Evolutionary conservation across 2,329 filamentous ascomycete species (phyloP).

Genomic region (Aspergillus novoparasiticus): DNA sequence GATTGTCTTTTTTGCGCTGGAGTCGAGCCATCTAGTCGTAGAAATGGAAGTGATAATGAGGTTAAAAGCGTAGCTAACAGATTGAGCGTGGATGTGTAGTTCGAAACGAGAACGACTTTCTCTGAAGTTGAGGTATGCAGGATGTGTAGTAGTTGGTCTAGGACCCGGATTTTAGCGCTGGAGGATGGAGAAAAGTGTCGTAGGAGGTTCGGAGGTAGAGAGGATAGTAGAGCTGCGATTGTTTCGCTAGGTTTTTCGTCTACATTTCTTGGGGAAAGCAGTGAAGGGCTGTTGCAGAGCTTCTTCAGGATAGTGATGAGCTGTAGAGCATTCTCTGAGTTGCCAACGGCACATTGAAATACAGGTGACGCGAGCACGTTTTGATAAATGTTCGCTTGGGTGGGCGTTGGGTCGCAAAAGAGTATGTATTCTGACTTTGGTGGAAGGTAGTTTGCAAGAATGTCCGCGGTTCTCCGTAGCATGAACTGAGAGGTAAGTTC

Average conservation of each 20-base stretch:
- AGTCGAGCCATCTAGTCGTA: slow-evolving; percentile 71
- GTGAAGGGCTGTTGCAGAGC: slow-evolving; percentile 69
- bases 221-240: slow-evolving; percentile 51
- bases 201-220: slow-evolving; percentile 59
- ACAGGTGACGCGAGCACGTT: slow-evolving; percentile 65
- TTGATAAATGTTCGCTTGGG: slow-evolving; percentile 64
- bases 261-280: slow-evolving; percentile 57
- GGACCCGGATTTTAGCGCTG: slow-evolving; percentile 67
- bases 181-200: slow-evolving; percentile 57
- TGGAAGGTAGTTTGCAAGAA: slow-evolving; percentile 66
- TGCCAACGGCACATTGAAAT: slow-evolving; percentile 64
- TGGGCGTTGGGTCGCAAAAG: slow-evolving; percentile 64
- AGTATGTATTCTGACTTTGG: slow-evolving; percentile 69
- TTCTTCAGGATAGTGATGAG: slow-evolving; percentile 75
- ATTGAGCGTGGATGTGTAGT: slow-evolving; percentile 73
- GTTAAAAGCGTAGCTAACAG: slow-evolving; percentile 64
- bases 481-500: slow-evolving; percentile 66
- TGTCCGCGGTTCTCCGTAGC: slow-evolving; percentile 65
- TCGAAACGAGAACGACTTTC: slow-evolving; percentile 75
- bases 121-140: slow-evolving; percentile 64
- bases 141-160: slow-evolving; percentile 66
- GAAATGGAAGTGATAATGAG: slow-evolving; percentile 61
- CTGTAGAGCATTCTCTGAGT: slow-evolving; percentile 64
- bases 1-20: slow-evolving; percentile 65
- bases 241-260: slow-evolving; percentile 53